Conservation (phyloP, 345 rosid genomes). For the Gynandropsis gynandra region DNA sequence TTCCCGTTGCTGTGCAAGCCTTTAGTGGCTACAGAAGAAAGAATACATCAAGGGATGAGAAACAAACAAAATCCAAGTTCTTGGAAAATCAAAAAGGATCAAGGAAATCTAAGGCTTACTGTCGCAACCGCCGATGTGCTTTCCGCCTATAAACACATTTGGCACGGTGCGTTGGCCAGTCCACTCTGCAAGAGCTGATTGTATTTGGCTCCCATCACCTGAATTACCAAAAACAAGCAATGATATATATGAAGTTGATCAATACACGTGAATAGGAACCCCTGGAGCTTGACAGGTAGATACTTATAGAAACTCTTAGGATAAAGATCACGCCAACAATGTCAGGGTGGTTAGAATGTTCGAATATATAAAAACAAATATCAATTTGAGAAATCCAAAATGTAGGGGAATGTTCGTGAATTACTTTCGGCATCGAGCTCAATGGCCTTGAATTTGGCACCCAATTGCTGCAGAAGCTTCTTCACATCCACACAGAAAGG, state of each 20-base stretch:
- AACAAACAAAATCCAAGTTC: neutral
- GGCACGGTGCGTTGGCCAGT: slow-evolving; percentile 71
- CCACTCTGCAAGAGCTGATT: slow-evolving; percentile 56
- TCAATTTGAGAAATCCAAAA: neutral
- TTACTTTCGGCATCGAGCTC: slow-evolving; percentile 66
- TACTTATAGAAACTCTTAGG: no score
- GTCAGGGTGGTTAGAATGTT: no score
- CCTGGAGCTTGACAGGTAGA: no score
- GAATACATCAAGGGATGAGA: neutral
- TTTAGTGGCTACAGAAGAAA: slow-evolving; percentile 43
- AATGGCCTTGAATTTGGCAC: slow-evolving; percentile 41
- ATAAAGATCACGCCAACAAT: no score
- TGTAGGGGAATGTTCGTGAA: slow-evolving; percentile 1
- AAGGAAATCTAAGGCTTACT: slow-evolving; percentile 23
- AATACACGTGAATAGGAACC: no score
- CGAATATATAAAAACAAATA: neutral
- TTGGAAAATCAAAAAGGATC: slow-evolving; percentile 1
- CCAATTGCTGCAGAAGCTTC: slow-evolving; percentile 50
- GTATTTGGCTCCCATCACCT: slow-evolving; percentile 66
- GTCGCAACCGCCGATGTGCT: slow-evolving; percentile 84
- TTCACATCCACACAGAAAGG: slow-evolving; percentile 59
- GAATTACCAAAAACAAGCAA: neutral
- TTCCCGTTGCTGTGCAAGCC: slow-evolving; percentile 46
- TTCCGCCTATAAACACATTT: slow-evolving; percentile 64
- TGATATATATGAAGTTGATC: no score